These are phyloP conservation scores for Sphaerostilbella broomeana DNA, from an alignment of 2,329 filamentous ascomycete genomes.

Conservation along the genomic window DNA sequence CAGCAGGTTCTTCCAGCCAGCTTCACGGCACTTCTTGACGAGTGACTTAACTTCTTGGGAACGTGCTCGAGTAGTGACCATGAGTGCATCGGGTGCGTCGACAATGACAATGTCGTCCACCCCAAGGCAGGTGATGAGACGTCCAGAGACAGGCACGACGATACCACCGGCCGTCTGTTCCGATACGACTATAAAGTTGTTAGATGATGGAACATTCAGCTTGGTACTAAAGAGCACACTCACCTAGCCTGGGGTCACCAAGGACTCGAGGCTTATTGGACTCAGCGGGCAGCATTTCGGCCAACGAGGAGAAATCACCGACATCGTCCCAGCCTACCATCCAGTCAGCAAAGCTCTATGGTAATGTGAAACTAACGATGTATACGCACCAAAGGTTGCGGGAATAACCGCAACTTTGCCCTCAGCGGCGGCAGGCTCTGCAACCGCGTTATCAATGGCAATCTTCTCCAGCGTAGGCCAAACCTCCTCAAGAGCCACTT, in stretches of 20 bases:
- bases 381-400: constrained; percentile 19
- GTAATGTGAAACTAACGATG: not conserved
- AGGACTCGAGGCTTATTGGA: constrained; percentile 20
- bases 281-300: constrained; percentile 23
- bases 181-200: constrained; percentile 16
- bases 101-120: constrained; percentile 23
- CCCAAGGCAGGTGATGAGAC: constrained; percentile 21
- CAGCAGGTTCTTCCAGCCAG: constrained; percentile 19
- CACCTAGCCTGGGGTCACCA: constrained; percentile 20
- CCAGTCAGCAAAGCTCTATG: constrained; percentile 4
- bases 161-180: constrained; percentile 22
- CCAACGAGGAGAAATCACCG: constrained; percentile 22
- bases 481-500: constrained; percentile 18
- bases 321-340: constrained; percentile 21
- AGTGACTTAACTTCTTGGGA: constrained; percentile 23
- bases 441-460: constrained; percentile 23
- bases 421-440: constrained; percentile 22
- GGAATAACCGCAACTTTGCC: constrained; percentile 23
- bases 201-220: not conserved
- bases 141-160: constrained; percentile 21
- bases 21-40: constrained; percentile 21
- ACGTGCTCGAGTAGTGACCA: constrained; percentile 22
- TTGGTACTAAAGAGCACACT: not conserved
- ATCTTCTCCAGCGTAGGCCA: constrained; percentile 22
- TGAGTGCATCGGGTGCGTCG: constrained; percentile 22